These are phyloP conservation scores for Quercus berberidifolia DNA, from an alignment of 306 rosid species.

Conservation along the genomic window DNA sequence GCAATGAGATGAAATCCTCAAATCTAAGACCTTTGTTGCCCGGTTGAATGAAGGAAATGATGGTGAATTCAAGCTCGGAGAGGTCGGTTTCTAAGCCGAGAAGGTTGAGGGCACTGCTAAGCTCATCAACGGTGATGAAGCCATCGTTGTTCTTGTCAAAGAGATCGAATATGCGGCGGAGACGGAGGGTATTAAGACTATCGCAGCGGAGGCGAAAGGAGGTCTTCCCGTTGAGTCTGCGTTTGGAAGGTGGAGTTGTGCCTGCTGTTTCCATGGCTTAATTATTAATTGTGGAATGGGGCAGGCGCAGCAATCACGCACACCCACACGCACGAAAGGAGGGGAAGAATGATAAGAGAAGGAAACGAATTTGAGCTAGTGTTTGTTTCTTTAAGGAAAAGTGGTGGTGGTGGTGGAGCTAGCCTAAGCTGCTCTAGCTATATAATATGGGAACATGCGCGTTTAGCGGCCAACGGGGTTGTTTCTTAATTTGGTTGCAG, in stretches of 20 bases:
- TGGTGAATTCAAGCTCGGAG: constrained; percentile 39
- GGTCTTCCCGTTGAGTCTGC: constrained; percentile 6
- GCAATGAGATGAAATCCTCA: constrained; percentile 58
- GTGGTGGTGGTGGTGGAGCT: too few relatives aligned
- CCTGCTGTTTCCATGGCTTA: constrained; percentile 15
- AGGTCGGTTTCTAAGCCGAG: constrained; percentile 59
- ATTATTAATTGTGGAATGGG: background rate
- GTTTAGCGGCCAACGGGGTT: constrained; percentile 17
- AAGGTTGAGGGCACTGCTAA: constrained; percentile 44
- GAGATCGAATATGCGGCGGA: constrained; percentile 66
- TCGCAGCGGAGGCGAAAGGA: constrained; percentile 52
- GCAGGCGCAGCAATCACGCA: background rate
- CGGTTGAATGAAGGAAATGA: constrained; percentile 35
- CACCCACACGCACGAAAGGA: background rate
- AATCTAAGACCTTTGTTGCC: constrained; percentile 53
- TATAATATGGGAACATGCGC: constrained; percentile 11
- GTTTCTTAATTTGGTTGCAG: background rate
- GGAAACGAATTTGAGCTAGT: too few relatives aligned
- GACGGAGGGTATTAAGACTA: constrained; percentile 63
- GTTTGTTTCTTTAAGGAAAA: too few relatives aligned
- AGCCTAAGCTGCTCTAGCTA: background rate
- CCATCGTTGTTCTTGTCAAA: constrained; percentile 73
- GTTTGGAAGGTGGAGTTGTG: background rate
- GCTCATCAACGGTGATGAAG: constrained; percentile 49
- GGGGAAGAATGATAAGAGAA: background rate